phyloP scores from a whole-genome alignment of 2,329 filamentous ascomycete species.

The Acrocalymma vagum region DNA sequence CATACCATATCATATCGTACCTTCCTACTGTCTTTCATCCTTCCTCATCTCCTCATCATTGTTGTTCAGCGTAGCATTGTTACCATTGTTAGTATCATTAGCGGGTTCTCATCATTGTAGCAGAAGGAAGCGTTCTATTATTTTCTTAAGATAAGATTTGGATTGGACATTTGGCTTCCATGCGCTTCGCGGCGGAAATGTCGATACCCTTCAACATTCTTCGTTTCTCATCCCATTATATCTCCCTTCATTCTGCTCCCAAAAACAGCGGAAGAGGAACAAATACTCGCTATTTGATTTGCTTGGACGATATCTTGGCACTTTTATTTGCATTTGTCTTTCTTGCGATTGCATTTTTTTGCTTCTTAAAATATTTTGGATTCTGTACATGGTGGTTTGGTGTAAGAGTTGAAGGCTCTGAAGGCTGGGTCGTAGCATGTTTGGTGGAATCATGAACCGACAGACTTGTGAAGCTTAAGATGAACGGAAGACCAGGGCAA shows the following conservation, averaged over 20 bases:
- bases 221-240: constrained; percentile 12
- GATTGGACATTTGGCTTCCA: constrained; percentile 20
- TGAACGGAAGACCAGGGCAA: constrained; percentile 1
- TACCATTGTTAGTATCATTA: constrained; percentile 32
- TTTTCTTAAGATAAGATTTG: constrained; percentile 20
- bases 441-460: background rate
- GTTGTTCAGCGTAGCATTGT: constrained; percentile 33
- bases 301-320: constrained; percentile 7
- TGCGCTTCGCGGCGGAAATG: constrained; percentile 42
- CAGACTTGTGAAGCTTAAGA: constrained; percentile 1
- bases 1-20: constrained; percentile 30
- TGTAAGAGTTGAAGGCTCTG: constrained; percentile 12
- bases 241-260: background rate
- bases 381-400: constrained; percentile 16
- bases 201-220: constrained; percentile 40
- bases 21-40: constrained; percentile 1
- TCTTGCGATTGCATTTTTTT: constrained; percentile 13
- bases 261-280: background rate
- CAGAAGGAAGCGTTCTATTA: constrained; percentile 6
- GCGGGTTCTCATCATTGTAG: constrained; percentile 22
- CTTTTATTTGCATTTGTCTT: constrained; percentile 13
- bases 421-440: background rate
- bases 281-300: constrained; percentile 9
- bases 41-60: constrained; percentile 14
- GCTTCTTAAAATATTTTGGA: constrained; percentile 5